phyloP scores from a whole-genome alignment of 2,329 filamentous ascomycete genomes.

The Clonostachys chloroleuca region DNA sequence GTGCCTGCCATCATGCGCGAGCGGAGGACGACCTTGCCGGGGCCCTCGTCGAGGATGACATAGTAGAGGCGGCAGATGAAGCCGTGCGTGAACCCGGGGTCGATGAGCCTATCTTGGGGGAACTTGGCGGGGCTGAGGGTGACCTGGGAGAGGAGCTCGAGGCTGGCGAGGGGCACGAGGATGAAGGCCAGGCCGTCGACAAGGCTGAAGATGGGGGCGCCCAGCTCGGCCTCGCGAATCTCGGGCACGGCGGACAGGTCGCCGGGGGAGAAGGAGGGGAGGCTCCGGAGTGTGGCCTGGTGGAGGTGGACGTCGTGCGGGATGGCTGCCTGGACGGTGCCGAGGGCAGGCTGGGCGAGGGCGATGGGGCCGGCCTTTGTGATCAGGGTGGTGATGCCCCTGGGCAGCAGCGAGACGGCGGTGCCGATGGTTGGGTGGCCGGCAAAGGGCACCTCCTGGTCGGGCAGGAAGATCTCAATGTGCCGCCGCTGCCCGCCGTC shows the following conservation, averaged over 20 bases:
- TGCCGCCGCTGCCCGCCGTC: slow-evolving; percentile 17
- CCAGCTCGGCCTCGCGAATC: slow-evolving; percentile 28
- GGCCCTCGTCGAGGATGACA: slow-evolving; percentile 30
- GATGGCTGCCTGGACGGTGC: slow-evolving; percentile 55
- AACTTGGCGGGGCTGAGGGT: slow-evolving; percentile 24
- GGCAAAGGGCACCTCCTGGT: slow-evolving; percentile 54
- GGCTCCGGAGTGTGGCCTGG: slow-evolving; percentile 25
- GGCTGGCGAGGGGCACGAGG: slow-evolving; percentile 55
- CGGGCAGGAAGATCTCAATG: slow-evolving; percentile 56
- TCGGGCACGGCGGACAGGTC: slow-evolving; percentile 18
- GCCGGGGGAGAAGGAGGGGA: slow-evolving; percentile 11
- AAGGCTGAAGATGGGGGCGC: slow-evolving; percentile 52
- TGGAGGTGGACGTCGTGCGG: slow-evolving; percentile 66
- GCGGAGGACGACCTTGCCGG: slow-evolving; percentile 31
- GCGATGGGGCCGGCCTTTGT: slow-evolving; percentile 55
- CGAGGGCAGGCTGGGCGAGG: slow-evolving; percentile 28
- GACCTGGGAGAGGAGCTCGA: slow-evolving; percentile 50
- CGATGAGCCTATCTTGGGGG: slow-evolving; percentile 28
- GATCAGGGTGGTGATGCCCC: slow-evolving; percentile 34
- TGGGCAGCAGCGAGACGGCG: slow-evolving; percentile 39
- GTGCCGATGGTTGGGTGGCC: slow-evolving; percentile 59
- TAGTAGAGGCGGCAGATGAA: slow-evolving; percentile 58
- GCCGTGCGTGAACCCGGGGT: slow-evolving; percentile 47
- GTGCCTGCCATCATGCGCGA: slow-evolving; percentile 54
- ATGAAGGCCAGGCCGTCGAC: slow-evolving; percentile 73